Evolutionary conservation across 805 yeast genomes (phyloP).

Genomic region (Candida nitratophila): DNA sequence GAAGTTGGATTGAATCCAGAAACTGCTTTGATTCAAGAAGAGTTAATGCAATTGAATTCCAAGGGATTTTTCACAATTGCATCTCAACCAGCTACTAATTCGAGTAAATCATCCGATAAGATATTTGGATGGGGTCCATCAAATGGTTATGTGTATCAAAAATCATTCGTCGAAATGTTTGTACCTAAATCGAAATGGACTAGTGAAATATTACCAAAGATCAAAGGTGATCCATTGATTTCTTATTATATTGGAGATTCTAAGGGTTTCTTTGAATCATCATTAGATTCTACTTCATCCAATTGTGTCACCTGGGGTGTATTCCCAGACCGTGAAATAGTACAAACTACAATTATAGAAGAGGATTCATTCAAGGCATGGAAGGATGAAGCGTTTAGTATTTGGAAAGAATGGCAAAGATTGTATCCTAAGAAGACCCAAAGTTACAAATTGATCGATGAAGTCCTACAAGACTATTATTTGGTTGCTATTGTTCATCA

Average conservation of each 20-base stretch:
- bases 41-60: slow-evolving; percentile 70
- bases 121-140: slow-evolving; percentile 98
- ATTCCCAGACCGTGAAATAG: slow-evolving; percentile 81
- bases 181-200: slow-evolving; percentile 71
- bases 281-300: slow-evolving; percentile 46
- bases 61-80: slow-evolving; percentile 80
- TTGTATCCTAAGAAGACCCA: slow-evolving; percentile 55
- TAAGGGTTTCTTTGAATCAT: slow-evolving; percentile 51
- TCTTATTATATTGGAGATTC: slow-evolving; percentile 74
- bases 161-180: slow-evolving; percentile 88
- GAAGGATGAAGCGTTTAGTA: slow-evolving; percentile 90
- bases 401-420: slow-evolving; percentile 89
- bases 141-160: slow-evolving; percentile 84
- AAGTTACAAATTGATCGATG: slow-evolving; percentile 55
- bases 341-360: slow-evolving; percentile 89
- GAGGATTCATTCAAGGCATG: slow-evolving; percentile 91
- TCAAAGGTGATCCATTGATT: slow-evolving; percentile 43
- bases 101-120: slow-evolving; percentile 68
- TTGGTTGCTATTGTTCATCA: slow-evolving; percentile 86
- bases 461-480: slow-evolving; percentile 55
- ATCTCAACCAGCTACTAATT: slow-evolving; percentile 93
- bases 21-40: slow-evolving; percentile 88
- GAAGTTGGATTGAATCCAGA: slow-evolving; percentile 83
- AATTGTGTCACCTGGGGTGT: slow-evolving; percentile 98
- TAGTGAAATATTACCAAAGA: slow-evolving; percentile 39